These are phyloP conservation scores for Scenedesmus sp. DNA, from an alignment of 163 green algal genomes.

Conservation along the genomic window DNA sequence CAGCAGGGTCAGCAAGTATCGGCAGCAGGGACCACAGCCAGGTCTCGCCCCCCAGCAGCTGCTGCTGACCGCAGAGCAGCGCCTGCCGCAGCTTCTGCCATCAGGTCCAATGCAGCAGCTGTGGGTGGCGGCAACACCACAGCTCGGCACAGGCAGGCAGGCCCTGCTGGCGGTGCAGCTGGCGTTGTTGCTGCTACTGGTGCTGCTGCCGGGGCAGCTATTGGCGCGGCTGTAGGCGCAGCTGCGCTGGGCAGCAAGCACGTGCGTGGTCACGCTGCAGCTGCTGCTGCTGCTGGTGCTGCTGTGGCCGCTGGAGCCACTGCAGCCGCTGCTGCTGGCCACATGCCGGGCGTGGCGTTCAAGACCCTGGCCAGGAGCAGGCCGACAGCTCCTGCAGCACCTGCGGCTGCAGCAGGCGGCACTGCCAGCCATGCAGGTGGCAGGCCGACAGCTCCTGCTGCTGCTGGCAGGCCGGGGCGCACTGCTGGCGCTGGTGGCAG, in stretches of 20 bases:
- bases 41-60: not conserved
- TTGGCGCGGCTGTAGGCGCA: not conserved
- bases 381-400: not conserved
- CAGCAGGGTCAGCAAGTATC: not conserved
- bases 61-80: conserved; percentile 30
- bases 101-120: not conserved
- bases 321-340: not conserved
- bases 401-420: not conserved
- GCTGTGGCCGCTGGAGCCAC: not conserved
- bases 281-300: not conserved
- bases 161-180: conserved; percentile 4
- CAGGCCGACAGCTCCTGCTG: not conserved
- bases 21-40: not conserved
- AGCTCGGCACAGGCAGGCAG: not conserved
- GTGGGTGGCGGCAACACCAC: not conserved
- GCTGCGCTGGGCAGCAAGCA: not conserved
- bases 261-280: not conserved
- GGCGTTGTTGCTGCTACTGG: not conserved
- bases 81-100: not conserved
- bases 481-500: not conserved
- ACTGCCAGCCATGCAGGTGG: not conserved
- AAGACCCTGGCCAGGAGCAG: not conserved
- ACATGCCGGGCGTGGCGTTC: not conserved
- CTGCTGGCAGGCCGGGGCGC: conserved; percentile 1
- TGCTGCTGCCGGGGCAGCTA: not conserved